Conservation (phyloP, 1,284 basidiomycete genomes). For the Pisolithus thermaeus region DNA sequence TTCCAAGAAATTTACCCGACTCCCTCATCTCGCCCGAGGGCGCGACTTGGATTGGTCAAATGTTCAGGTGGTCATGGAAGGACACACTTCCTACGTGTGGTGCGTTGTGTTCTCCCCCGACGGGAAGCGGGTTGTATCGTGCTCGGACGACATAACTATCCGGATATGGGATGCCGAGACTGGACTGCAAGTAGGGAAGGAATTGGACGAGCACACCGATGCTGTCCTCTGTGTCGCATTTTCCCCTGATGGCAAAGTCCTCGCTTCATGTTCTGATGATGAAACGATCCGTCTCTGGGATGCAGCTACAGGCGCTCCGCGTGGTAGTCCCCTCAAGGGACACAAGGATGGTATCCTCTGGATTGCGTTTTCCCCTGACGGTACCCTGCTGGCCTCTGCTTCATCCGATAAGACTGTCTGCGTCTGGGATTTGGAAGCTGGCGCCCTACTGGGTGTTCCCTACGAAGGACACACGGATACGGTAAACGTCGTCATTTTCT, state of each 20-base stretch:
- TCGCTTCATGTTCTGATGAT: constrained; percentile 4
- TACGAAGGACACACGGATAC: constrained; percentile 1
- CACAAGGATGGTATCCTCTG: not conserved
- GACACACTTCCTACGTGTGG: constrained; percentile 1
- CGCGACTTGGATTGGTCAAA: not conserved
- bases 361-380: constrained; percentile 10
- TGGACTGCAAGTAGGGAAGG: not conserved
- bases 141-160: not conserved
- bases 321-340: not conserved
- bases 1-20: not conserved
- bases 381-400: constrained; percentile 10
- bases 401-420: constrained; percentile 7
- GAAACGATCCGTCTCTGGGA: constrained; percentile 14
- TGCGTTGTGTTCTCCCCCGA: constrained; percentile 2
- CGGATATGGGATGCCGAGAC: not conserved
- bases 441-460: not conserved
- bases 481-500: constrained; percentile 4
- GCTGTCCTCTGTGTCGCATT: constrained; percentile 2
- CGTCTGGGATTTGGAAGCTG: constrained; percentile 7
- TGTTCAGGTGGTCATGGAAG: not conserved
- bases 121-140: not conserved
- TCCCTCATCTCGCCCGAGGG: not conserved
- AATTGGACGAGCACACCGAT: constrained; percentile 8
- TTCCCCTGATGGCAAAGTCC: not conserved
- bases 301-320: constrained; percentile 4